Evolutionary conservation across 73 alveolate species (phyloP).

Genomic region (Blepharisma japonicum): DNA sequence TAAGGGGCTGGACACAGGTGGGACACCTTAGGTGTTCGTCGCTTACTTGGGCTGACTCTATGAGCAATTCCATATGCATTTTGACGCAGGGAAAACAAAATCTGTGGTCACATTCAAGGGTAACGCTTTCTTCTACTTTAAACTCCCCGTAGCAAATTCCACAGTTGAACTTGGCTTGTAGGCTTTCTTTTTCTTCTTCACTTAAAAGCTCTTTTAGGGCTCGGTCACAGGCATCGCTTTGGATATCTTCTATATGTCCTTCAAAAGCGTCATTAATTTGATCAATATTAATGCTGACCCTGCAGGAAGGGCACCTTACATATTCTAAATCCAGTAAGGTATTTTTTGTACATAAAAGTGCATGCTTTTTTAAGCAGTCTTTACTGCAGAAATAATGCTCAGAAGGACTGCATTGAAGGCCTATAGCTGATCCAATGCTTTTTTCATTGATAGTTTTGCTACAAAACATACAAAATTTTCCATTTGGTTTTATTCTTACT

Average conservation of each 20-base stretch:
- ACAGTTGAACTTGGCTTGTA: neutral
- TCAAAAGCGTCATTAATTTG: neutral
- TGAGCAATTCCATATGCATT: neutral
- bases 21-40: neutral
- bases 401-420: too few relatives aligned
- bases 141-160: neutral
- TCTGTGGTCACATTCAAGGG: neutral
- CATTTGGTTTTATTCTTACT: too few relatives aligned
- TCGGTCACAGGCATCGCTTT: conserved; percentile 21
- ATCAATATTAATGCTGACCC: neutral
- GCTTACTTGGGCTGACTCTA: neutral
- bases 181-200: too few relatives aligned
- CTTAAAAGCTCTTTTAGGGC: neutral
- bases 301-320: conserved; percentile 2
- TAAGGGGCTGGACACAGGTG: neutral
- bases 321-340: conserved; percentile 9
- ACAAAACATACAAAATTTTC: too few relatives aligned
- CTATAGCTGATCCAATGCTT: too few relatives aligned
- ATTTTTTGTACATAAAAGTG: neutral
- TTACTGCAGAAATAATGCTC: conserved; percentile 13
- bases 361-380: conserved; percentile 7
- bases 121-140: neutral
- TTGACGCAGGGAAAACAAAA: neutral
- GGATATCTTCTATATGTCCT: conserved; percentile 4
- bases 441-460: too few relatives aligned